These are phyloP conservation scores for Amanita fuliginea DNA, from an alignment of 768 basidiomycete genomes.

Conservation along the genomic window DNA sequence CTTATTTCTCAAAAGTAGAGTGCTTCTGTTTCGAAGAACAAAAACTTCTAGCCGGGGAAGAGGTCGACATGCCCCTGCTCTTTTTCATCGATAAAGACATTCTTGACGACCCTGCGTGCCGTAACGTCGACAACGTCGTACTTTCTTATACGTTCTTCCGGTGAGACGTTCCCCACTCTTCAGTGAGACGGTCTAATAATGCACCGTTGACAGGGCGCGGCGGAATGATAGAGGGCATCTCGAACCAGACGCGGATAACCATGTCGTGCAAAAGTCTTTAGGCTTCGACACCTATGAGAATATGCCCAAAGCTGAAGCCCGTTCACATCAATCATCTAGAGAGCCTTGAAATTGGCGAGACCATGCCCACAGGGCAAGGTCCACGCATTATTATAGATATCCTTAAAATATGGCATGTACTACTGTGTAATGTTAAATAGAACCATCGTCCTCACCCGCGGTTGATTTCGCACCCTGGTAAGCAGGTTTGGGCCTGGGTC, in stretches of 20 bases:
- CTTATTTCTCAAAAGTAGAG: conserved; percentile 98
- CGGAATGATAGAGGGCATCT: conserved; percentile 78
- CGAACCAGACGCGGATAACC: conserved; percentile 82
- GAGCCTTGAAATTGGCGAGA: background rate
- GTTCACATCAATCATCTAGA: background rate
- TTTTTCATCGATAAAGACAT: conserved; percentile 99
- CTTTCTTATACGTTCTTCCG: conserved; percentile 97
- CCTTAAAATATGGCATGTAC: background rate
- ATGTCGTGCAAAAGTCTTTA: conserved; percentile 67
- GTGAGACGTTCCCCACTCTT: conserved; percentile 28
- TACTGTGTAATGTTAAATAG: background rate
- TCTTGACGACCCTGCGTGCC: conserved; percentile 83
- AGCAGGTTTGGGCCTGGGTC: conserved; percentile 22
- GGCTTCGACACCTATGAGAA: conserved; percentile 63
- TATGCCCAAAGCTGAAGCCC: conserved; percentile 26
- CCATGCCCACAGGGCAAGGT: background rate
- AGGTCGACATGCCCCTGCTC: conserved; percentile 95
- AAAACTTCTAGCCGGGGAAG: conserved; percentile 85
- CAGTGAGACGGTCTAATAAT: conserved; percentile 6
- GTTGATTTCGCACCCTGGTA: conserved; percentile 5
- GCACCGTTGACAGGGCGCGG: conserved; percentile 50
- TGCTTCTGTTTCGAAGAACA: conserved; percentile 99
- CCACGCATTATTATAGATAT: background rate
- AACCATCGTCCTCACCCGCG: background rate
- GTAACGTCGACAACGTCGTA: conserved; percentile 83